Evolutionary conservation across 148 eudicot species (phyloP).

Genomic region (Rhododendron mucronatum): DNA sequence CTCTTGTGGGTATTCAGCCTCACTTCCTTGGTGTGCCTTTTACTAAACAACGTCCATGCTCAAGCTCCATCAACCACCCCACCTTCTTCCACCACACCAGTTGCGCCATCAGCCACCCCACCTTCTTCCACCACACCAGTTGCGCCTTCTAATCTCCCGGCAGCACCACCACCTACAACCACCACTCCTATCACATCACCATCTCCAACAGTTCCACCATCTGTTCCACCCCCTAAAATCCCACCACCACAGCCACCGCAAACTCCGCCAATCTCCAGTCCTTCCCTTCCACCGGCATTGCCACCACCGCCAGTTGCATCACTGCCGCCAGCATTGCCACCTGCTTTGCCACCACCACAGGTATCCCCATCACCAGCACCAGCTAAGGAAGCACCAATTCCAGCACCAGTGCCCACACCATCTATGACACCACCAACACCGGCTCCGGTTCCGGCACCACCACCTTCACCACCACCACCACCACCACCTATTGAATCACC

Average conservation of each 20-base stretch:
- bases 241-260: slow-evolving; percentile 25
- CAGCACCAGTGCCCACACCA: slow-evolving; percentile 20
- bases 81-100: slow-evolving; percentile 9
- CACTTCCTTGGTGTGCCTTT: slow-evolving; percentile 27
- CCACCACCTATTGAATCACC: slow-evolving; percentile 20
- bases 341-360: slow-evolving; percentile 31
- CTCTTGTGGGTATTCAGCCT: slow-evolving; percentile 25
- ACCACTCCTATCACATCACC: slow-evolving; percentile 27
- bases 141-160: slow-evolving; percentile 14
- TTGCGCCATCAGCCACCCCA: slow-evolving; percentile 35
- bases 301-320: slow-evolving; percentile 32
- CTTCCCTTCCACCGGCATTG: slow-evolving; percentile 22
- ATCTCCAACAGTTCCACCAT: slow-evolving; percentile 15
- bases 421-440: slow-evolving; percentile 27
- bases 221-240: slow-evolving; percentile 20
- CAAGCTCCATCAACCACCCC: slow-evolving; percentile 71
- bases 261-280: slow-evolving; percentile 25
- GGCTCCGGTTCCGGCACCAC: slow-evolving; percentile 18
- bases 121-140: slow-evolving; percentile 26
- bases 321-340: slow-evolving; percentile 15
- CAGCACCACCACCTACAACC: slow-evolving; percentile 14
- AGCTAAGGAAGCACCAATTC: slow-evolving; percentile 24
- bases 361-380: slow-evolving; percentile 30
- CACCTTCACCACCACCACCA: slow-evolving; percentile 42
- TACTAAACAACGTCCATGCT: slow-evolving; percentile 32